Base-by-base conservation (phyloP, 2,329 filamentous ascomycete genomes). In the Biscogniauxia mediterranea region DNA sequence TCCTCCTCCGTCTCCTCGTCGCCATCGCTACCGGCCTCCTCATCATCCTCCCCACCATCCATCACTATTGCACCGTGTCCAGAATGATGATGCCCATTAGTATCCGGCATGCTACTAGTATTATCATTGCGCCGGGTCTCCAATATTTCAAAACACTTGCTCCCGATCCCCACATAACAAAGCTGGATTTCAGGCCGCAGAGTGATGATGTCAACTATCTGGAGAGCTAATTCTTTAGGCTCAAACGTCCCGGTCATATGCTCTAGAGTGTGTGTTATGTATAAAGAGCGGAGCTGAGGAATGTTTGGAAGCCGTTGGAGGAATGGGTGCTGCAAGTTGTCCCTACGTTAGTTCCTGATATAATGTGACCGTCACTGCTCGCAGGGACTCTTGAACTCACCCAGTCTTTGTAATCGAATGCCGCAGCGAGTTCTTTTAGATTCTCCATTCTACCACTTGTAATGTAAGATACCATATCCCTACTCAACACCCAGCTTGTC, bases 121-220 rank as follows among this genome's bases (percentile, higher is more conserved):
- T 65, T 69, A 20, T 78, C 77, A 52, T 63, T 83, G 2, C 77
- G 77, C 54, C 81, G 78, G 56, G 81, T 82, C 73, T 95, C 91
- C 7, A 93, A 76, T 32, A 95, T 89, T 73, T 95, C 91, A 70
- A 91, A 95, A 75, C 92, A 95, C 74, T 93, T 93, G 50, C 79
- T 80, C n/a, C 83, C 82, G 58, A 95, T 85, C 19, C 89, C 92
- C 68, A 94, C 83, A 70, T 93, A 94, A 74, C 88, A 91, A 15
- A 95, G 80, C 69, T 89, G 87, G 25, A 93, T 84, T 67, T 93
- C 90, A 0, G 90, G 89, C 4, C 90, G 84, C 17, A 95, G 79
- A 13, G 89, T 87, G 58, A 94, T 87, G 53, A 93, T 90, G 72
- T 94, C 90, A 32, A 93, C 83, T 54, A 94, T 84, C 71, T 93